Evolutionary conservation across 768 basidiomycete species (phyloP), one percentile per base, ranked within the genome.

Genomic region (Suillus spraguei): DNA sequence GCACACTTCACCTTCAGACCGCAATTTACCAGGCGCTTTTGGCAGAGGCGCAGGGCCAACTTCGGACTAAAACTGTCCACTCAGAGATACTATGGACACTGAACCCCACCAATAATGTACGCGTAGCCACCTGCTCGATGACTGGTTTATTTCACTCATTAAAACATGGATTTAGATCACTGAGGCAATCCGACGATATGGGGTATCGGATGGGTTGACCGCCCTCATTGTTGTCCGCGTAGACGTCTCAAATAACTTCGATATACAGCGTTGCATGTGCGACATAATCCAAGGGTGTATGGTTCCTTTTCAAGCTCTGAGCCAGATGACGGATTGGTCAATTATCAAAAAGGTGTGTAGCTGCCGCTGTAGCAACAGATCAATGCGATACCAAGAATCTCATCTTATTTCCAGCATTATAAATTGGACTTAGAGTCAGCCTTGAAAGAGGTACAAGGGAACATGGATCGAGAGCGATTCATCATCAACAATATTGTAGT

Each of bases 41-140:
- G 13, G 85, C 94, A 0, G 81, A 85, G 35, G 73, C 83, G 3
- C 83, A 88, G 47, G 80, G 79, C 24, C 70, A 78, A 1, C 79
- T 97, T 62, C 82, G 89, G 54, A 95, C 96, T 1, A 93, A 90
- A 77, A 94, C 94, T 1, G 77, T 95, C 0, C 95, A 98, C 71
- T 94, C 94, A 0, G 96, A 99, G 74, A 83, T 98, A 59, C 80
- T 98, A n/a, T 95, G 91, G 82, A 78, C 85, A 24, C 79, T 98
- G 55, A 94, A 91, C 66, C 94, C 95, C 2, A 92, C 88, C 5
- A 92, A 93, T 66, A 97, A 96, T 72, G 94, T 92, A 60, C 55
- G 81, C 69, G 20, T 32, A 13, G 3, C 33, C 69, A 50, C 22
- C 5, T 41, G 10, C 38, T 55, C 32, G 47, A 28, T 50, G 22